phyloP scores from a whole-genome alignment of 495 filamentous ascomycete genomes.

The Sabuloglossum arenarium region DNA sequence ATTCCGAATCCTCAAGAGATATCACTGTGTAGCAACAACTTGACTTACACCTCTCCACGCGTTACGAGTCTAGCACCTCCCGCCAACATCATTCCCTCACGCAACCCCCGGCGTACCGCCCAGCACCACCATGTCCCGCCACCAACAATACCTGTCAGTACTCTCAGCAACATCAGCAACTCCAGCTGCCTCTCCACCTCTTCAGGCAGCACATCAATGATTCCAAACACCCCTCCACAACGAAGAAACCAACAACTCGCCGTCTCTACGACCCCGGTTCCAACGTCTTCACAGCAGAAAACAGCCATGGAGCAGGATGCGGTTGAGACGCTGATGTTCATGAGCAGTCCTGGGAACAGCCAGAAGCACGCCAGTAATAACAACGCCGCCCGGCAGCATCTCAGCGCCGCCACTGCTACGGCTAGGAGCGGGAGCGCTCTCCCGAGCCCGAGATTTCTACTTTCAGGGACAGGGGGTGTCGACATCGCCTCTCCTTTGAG shows the following conservation, averaged over 20 bases:
- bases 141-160: constrained; percentile 1
- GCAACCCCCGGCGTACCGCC: neutral
- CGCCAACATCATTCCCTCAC: constrained; percentile 1
- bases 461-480: neutral
- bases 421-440: neutral
- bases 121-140: constrained; percentile 4
- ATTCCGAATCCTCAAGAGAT: neutral
- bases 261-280: constrained; percentile 11
- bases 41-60: neutral
- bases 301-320: constrained; percentile 64
- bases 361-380: neutral
- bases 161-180: neutral
- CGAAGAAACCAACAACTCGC: constrained; percentile 15
- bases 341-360: constrained; percentile 43
- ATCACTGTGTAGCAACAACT: neutral
- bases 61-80: neutral
- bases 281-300: constrained; percentile 32
- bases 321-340: constrained; percentile 69
- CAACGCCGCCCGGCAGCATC: neutral
- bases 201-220: constrained; percentile 14
- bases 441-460: neutral
- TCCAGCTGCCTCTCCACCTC: neutral
- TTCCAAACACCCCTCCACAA: constrained; percentile 16
- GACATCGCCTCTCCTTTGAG: neutral
- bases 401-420: neutral